These are phyloP conservation scores for Saksenaea vasiformis DNA, from an alignment of 371 early-diverging fungal genomes.

Conservation along the genomic window DNA sequence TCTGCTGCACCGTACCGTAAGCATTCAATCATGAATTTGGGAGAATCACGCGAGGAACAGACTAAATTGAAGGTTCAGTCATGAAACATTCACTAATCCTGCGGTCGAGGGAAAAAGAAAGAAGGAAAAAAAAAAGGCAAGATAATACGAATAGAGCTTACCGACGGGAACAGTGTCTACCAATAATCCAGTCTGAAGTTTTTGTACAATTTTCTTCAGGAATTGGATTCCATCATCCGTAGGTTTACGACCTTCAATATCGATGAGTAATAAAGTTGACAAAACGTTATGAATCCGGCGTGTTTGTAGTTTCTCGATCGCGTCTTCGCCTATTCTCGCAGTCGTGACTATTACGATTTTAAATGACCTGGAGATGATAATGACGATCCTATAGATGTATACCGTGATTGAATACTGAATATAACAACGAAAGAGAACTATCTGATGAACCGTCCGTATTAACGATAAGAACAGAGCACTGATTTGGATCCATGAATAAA, in stretches of 20 bases:
- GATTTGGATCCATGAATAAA: constrained; percentile 1
- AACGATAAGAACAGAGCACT: not conserved
- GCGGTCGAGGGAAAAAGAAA: not conserved
- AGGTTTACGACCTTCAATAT: constrained; percentile 4
- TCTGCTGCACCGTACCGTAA: constrained; percentile 49
- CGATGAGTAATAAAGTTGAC: constrained; percentile 14
- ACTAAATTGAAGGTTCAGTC: constrained; percentile 10
- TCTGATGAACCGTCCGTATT: not conserved
- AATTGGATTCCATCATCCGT: not conserved
- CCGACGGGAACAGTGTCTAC: constrained; percentile 13
- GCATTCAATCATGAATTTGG: constrained; percentile 35
- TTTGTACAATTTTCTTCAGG: not conserved
- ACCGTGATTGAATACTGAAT: not conserved
- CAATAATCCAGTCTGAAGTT: not conserved
- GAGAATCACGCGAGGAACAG: constrained; percentile 26
- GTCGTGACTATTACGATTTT: constrained; percentile 8
- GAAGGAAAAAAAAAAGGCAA: not conserved
- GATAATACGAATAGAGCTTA: too few relatives aligned
- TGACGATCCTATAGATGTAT: not conserved
- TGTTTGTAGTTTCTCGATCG: constrained; percentile 9
- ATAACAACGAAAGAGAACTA: not conserved
- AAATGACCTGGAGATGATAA: not conserved
- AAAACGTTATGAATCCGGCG: not conserved
- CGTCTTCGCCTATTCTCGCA: constrained; percentile 11
- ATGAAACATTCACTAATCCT: not conserved